phyloP scores from a whole-genome alignment of 2,329 filamentous ascomycete species.

The Pyrenochaeta sp. region DNA sequence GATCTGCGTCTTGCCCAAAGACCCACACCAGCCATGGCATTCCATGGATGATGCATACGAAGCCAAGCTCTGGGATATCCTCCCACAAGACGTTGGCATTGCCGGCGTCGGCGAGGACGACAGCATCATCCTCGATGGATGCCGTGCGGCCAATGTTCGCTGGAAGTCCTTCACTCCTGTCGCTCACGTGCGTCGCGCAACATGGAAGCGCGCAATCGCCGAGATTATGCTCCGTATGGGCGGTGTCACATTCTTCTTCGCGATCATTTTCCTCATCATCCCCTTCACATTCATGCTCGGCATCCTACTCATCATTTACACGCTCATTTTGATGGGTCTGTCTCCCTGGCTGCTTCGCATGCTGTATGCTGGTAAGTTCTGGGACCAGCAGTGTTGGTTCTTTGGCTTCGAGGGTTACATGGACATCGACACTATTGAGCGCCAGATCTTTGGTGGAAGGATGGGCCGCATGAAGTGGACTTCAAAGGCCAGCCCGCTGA shows the following conservation, averaged over 20 bases:
- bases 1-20: conserved; percentile 52
- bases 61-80: conserved; percentile 56
- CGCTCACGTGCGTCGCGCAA: conserved; percentile 31
- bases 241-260: conserved; percentile 23
- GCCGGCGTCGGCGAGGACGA: conserved; percentile 52
- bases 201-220: conserved; percentile 36
- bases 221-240: conserved; percentile 23
- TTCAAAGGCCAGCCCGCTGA: conserved; percentile 41
- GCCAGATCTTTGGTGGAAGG: conserved; percentile 48
- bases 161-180: conserved; percentile 53
- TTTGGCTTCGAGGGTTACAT: conserved; percentile 55
- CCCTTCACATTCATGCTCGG: background rate
- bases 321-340: conserved; percentile 34
- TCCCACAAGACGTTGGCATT: conserved; percentile 50
- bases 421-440: conserved; percentile 49
- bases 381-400: conserved; percentile 52
- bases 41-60: conserved; percentile 52
- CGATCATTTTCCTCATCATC: conserved; percentile 18
- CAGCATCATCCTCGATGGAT: conserved; percentile 55
- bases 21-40: conserved; percentile 49
- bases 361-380: conserved; percentile 52
- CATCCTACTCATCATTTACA: conserved; percentile 31
- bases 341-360: conserved; percentile 45
- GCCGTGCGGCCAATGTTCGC: conserved; percentile 50
- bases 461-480: conserved; percentile 49